phyloP scores from a whole-genome alignment of 2,329 filamentous ascomycete species.

The Sporothrix luriei region DNA sequence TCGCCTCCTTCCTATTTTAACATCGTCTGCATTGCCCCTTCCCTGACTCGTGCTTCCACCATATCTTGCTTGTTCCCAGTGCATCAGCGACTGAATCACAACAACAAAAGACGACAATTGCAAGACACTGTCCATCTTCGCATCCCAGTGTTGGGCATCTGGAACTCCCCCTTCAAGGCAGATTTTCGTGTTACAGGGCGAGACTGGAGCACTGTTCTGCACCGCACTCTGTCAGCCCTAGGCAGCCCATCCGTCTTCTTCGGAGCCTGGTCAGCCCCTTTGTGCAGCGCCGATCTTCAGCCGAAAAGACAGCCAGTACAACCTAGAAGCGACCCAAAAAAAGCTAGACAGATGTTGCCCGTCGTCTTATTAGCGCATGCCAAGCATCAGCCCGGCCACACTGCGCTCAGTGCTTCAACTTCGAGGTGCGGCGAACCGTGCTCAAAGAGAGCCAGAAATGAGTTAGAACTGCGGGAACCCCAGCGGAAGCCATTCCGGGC shows the following conservation, averaged over 20 bases:
- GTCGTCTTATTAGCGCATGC: conserved; percentile 9
- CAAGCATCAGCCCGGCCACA: conserved; percentile 3
- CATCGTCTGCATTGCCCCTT: not conserved
- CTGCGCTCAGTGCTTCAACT: not conserved
- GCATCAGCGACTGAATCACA: not conserved
- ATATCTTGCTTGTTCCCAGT: not conserved
- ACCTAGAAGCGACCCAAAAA: not conserved
- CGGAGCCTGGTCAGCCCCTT: not conserved
- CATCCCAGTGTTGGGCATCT: not conserved
- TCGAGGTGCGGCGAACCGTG: conserved; percentile 13
- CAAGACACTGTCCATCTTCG: not conserved
- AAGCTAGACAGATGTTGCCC: not conserved
- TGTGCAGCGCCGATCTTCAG: conserved; percentile 17
- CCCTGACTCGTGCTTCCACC: not conserved
- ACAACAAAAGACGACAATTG: not conserved
- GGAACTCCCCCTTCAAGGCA: conserved; percentile 5
- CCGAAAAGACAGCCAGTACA: conserved; percentile 4
- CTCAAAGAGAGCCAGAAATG: not conserved
- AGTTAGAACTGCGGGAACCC: conserved; percentile 17
- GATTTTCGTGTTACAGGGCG: not conserved
- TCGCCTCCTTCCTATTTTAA: not conserved
- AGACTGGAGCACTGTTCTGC: not conserved
- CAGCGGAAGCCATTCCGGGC: not conserved
- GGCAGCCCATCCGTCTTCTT: not conserved
- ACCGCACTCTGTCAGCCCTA: not conserved